These are phyloP conservation scores for Lodderomyces beijingensis DNA, from an alignment of 1,139 yeast genomes.

Conservation along the genomic window DNA sequence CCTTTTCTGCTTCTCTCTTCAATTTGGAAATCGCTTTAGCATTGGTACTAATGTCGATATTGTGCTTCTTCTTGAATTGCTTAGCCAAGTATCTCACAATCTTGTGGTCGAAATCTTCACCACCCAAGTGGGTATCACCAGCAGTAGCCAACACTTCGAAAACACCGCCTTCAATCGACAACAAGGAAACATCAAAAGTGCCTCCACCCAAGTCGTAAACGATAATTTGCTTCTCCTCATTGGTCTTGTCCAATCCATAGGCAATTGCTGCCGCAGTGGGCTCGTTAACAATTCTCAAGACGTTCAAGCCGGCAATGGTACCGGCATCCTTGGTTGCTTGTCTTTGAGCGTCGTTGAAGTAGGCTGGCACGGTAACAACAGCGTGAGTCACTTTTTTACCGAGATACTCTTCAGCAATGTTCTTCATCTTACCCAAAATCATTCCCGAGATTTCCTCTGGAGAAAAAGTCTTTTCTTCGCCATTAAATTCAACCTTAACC, in stretches of 20 bases:
- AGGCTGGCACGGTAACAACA: slow-evolving; percentile 95
- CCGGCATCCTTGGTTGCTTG: slow-evolving; percentile 99
- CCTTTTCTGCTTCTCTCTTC: slow-evolving; percentile 96
- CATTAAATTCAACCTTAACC: slow-evolving; percentile 66
- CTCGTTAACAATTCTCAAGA: slow-evolving; percentile 92
- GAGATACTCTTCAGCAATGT: slow-evolving; percentile 86
- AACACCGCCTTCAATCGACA: slow-evolving; percentile 50
- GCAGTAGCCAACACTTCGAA: slow-evolving; percentile 51
- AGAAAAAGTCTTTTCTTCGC: slow-evolving; percentile 67
- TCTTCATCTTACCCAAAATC: slow-evolving; percentile 90
- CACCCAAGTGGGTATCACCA: slow-evolving; percentile 60
- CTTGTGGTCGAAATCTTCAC: slow-evolving; percentile 94
- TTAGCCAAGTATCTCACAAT: slow-evolving; percentile 81
- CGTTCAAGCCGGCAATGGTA: slow-evolving; percentile 91
- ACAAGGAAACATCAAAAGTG: slow-evolving; percentile 50
- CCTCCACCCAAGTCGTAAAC: slow-evolving; percentile 55
- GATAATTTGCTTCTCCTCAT: slow-evolving; percentile 45
- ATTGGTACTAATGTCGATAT: slow-evolving; percentile 69
- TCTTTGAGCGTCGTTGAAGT: slow-evolving; percentile 97
- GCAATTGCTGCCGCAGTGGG: slow-evolving; percentile 99
- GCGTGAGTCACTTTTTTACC: slow-evolving; percentile 91
- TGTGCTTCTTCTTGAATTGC: slow-evolving; percentile 84
- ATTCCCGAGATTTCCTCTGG: slow-evolving; percentile 92
- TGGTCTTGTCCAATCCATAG: slow-evolving; percentile 85
- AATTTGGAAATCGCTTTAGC: slow-evolving; percentile 81